These are phyloP conservation scores for Sanghuangporus weigelae DNA, from an alignment of 1,284 basidiomycete species.

Conservation along the genomic window DNA sequence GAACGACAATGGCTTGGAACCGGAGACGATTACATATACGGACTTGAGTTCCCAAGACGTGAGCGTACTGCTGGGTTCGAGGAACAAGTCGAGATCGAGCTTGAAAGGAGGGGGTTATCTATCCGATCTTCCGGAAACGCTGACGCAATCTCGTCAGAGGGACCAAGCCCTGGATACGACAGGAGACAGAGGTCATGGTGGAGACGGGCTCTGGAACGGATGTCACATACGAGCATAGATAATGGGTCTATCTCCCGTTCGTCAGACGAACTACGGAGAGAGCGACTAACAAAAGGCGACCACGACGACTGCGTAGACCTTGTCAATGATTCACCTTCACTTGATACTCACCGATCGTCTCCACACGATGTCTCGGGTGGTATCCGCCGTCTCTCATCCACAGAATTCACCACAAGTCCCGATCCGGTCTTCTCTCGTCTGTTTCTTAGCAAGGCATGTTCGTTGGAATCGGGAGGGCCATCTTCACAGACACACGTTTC, in stretches of 20 bases:
- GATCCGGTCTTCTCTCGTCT: not conserved
- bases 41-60: constrained; percentile 32
- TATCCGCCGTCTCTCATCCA: not conserved
- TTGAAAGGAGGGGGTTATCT: constrained; percentile 37
- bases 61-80: constrained; percentile 51
- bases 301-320: not conserved
- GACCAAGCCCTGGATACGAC: not conserved
- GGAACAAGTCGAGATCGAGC: constrained; percentile 47
- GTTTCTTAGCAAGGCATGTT: not conserved
- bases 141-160: not conserved
- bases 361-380: not conserved
- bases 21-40: constrained; percentile 41
- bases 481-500: not conserved
- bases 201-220: constrained; percentile 1
- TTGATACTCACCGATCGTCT: not conserved
- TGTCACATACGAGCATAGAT: not conserved
- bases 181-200: constrained; percentile 7
- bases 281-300: not conserved
- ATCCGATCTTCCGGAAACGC: not conserved
- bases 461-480: not conserved
- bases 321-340: not conserved
- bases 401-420: not conserved
- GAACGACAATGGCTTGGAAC: constrained; percentile 49
- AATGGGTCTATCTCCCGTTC: not conserved
- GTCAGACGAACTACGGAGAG: too few species aligned